Percentiles rank a stretch among this genome's conserved stretches.
phyloP scores from a whole-genome alignment of 805 yeast species.

The Saccharomycopsis lassenensis region DNA sequence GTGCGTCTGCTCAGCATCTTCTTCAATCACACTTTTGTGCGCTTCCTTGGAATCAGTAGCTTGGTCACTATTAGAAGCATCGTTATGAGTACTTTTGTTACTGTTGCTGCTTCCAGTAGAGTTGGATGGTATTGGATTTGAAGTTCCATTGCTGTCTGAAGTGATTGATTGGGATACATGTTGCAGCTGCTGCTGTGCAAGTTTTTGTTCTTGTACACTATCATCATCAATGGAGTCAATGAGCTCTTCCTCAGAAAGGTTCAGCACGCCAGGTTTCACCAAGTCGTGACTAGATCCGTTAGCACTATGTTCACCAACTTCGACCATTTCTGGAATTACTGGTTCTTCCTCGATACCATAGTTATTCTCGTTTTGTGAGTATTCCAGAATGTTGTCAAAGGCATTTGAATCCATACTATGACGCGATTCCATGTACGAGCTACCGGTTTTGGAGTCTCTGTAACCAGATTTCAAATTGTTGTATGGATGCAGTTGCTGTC shows the following conservation, averaged over 20 bases:
- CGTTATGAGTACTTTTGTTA: too few relatives aligned
- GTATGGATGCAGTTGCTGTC: conserved; percentile 4
- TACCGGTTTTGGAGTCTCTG: conserved; percentile 11
- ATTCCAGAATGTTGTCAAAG: conserved; percentile 11
- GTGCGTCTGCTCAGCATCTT: too few relatives aligned
- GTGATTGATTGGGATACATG: conserved; percentile 1
- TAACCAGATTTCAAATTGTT: conserved; percentile 3
- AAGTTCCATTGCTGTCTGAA: not conserved
- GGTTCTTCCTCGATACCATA: conserved; percentile 15
- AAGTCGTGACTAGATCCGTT: not conserved
- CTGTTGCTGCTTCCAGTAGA: not conserved
- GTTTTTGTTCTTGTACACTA: not conserved
- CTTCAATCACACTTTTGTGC: too few relatives aligned
- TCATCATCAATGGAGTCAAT: not conserved
- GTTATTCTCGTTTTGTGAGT: conserved; percentile 8
- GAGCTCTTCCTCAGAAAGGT: not conserved
- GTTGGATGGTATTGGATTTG: not conserved
- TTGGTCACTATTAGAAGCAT: too few relatives aligned
- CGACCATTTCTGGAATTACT: not conserved
- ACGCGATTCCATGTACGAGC: conserved; percentile 8
- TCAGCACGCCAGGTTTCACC: too few relatives aligned
- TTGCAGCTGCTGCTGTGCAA: not conserved
- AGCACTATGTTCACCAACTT: not conserved
- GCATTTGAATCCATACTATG: conserved; percentile 7
- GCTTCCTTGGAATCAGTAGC: too few relatives aligned